Percentiles rank a stretch among this genome's conserved stretches.
Evolutionary conservation across 2,329 filamentous ascomycete species (phyloP).

Genomic region (Trichocomaceae sp.): DNA sequence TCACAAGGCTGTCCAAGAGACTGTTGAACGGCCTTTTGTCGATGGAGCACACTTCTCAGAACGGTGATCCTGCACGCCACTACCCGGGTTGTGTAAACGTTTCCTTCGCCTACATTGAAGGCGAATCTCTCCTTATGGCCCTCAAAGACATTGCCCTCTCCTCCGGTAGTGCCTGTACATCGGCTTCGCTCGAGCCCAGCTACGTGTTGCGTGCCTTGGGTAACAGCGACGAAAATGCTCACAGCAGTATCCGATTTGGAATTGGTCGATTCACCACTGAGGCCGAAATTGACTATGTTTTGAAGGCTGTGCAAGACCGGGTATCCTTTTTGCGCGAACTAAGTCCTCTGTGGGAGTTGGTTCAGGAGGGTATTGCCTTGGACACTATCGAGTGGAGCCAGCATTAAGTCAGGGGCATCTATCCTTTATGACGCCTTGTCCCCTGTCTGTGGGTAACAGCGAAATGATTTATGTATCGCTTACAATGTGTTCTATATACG

Average conservation of each 20-base stretch:
- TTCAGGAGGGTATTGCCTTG: conserved; percentile 92
- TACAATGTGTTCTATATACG: conserved; percentile 9
- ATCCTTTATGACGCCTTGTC: not conserved
- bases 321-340: conserved; percentile 91
- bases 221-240: conserved; percentile 93
- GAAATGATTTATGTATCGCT: conserved; percentile 13
- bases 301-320: conserved; percentile 80
- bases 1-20: conserved; percentile 74
- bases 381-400: conserved; percentile 98
- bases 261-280: conserved; percentile 97
- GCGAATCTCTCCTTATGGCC: conserved; percentile 95
- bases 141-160: conserved; percentile 96
- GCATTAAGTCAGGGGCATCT: conserved; percentile 53
- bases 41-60: conserved; percentile 87
- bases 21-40: conserved; percentile 74
- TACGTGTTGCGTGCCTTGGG: conserved; percentile 92
- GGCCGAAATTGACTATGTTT: conserved; percentile 90
- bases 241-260: conserved; percentile 95
- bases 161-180: conserved; percentile 94
- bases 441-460: conserved; percentile 1
- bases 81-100: conserved; percentile 98
- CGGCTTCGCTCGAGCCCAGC: conserved; percentile 89
- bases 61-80: conserved; percentile 74
- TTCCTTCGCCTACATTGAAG: conserved; percentile 96
- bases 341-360: conserved; percentile 93